phyloP scores from a whole-genome alignment of 2,329 filamentous ascomycete species.

The Sporothrix schenckii region DNA sequence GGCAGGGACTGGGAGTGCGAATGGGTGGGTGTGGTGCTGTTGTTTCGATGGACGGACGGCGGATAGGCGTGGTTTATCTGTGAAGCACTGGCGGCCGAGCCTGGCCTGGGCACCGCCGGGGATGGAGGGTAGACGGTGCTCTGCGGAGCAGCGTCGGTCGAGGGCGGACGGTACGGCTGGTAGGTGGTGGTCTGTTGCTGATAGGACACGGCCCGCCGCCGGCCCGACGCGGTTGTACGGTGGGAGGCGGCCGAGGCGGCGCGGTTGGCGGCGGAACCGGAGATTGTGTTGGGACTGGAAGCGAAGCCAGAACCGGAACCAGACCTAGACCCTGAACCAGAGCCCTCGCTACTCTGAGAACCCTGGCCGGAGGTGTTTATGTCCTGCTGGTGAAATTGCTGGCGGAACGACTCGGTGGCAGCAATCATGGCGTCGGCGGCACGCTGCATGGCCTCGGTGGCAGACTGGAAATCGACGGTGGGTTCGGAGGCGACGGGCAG shows the following conservation, averaged over 20 bases:
- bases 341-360: conserved; percentile 3
- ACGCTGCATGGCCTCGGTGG: conserved; percentile 41
- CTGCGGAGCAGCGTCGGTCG: conserved; percentile 18
- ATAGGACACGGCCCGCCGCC: conserved; percentile 33
- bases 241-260: conserved; percentile 12
- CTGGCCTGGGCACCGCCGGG: neutral
- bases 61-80: neutral
- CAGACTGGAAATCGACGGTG: conserved; percentile 37
- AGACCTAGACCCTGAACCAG: neutral
- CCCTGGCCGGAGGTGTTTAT: neutral
- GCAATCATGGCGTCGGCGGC: conserved; percentile 42
- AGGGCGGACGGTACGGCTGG: conserved; percentile 33
- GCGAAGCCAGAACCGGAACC: neutral
- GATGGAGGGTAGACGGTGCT: neutral
- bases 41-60: conserved; percentile 11
- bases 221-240: neutral
- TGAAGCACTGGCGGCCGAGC: neutral
- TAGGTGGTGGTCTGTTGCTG: conserved; percentile 28
- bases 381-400: conserved; percentile 36
- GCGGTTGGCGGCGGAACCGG: neutral
- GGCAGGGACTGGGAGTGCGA: neutral
- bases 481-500: conserved; percentile 32
- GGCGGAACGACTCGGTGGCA: conserved; percentile 40
- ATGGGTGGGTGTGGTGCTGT: neutral
- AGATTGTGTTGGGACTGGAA: neutral